Percentiles rank a stretch among this genome's conserved stretches.
phyloP scores from a whole-genome alignment of 2,329 filamentous ascomycete species.

The Claviceps sp. region DNA sequence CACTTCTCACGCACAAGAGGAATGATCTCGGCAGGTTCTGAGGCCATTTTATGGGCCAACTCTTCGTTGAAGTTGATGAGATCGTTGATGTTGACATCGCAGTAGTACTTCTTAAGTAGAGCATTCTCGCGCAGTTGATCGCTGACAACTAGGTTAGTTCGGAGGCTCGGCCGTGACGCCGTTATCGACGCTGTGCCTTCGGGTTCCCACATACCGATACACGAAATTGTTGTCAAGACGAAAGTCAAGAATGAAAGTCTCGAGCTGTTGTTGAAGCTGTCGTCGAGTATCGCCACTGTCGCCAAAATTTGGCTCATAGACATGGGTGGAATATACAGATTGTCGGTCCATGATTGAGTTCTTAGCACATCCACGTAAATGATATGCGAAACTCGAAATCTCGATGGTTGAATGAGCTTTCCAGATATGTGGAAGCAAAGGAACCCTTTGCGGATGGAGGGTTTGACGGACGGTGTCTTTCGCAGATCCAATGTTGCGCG shows the following conservation, averaged over 20 bases:
- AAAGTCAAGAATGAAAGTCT: constrained; percentile 88
- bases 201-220: constrained; percentile 54
- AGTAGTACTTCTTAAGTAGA: constrained; percentile 84
- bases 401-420: neutral
- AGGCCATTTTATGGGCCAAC: constrained; percentile 76
- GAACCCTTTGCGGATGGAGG: neutral
- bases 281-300: constrained; percentile 55
- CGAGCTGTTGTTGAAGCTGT: constrained; percentile 64
- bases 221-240: constrained; percentile 88
- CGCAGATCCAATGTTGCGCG: too few species aligned
- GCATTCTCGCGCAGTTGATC: constrained; percentile 94
- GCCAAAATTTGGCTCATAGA: constrained; percentile 56
- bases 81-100: constrained; percentile 91
- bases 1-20: constrained; percentile 54
- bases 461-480: neutral
- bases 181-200: neutral
- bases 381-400: neutral
- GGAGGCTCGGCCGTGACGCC: neutral
- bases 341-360: constrained; percentile 60
- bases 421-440: too few species aligned
- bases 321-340: constrained; percentile 73
- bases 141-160: constrained; percentile 33
- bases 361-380: neutral
- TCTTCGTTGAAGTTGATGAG: constrained; percentile 95
- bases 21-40: constrained; percentile 83